Conservation (phyloP, 345 rosid genomes). For the Linum tenue region DNA sequence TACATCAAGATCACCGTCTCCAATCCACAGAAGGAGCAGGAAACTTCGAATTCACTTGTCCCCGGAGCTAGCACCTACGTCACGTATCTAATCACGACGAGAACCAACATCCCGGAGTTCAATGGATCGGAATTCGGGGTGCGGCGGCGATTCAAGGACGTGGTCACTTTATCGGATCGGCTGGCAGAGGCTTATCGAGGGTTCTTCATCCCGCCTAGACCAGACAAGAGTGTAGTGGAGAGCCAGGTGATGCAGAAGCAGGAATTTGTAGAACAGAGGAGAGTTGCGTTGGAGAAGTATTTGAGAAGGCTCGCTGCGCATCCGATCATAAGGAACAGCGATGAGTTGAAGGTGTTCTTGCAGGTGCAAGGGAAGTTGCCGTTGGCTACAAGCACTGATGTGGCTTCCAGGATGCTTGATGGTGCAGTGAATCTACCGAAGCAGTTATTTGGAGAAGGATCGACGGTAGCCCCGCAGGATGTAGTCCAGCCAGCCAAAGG, state of each 20-base stretch:
- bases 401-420: constrained; percentile 91
- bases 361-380: constrained; percentile 76
- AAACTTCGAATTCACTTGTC: constrained; percentile 57
- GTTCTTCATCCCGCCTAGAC: constrained; percentile 75
- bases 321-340: constrained; percentile 68
- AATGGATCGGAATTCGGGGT: constrained; percentile 62
- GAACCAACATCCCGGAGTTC: constrained; percentile 69
- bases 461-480: constrained; percentile 49
- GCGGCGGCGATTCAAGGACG: constrained; percentile 71
- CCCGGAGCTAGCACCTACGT: constrained; percentile 66
- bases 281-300: constrained; percentile 81
- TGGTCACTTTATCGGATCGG: constrained; percentile 74
- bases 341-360: constrained; percentile 71
- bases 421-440: constrained; percentile 78
- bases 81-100: constrained; percentile 70
- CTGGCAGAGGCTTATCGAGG: constrained; percentile 79
- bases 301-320: constrained; percentile 60
- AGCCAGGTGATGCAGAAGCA: constrained; percentile 96
- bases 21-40: constrained; percentile 78
- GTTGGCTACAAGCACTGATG: constrained; percentile 53
- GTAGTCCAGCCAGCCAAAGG: constrained; percentile 87
- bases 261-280: constrained; percentile 91
- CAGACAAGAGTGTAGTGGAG: constrained; percentile 93
- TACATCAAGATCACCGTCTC: constrained; percentile 74
- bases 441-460: constrained; percentile 76